Base-by-base conservation (phyloP, 495 filamentous ascomycete species). In the Umbilicaria muhlenbergii region DNA sequence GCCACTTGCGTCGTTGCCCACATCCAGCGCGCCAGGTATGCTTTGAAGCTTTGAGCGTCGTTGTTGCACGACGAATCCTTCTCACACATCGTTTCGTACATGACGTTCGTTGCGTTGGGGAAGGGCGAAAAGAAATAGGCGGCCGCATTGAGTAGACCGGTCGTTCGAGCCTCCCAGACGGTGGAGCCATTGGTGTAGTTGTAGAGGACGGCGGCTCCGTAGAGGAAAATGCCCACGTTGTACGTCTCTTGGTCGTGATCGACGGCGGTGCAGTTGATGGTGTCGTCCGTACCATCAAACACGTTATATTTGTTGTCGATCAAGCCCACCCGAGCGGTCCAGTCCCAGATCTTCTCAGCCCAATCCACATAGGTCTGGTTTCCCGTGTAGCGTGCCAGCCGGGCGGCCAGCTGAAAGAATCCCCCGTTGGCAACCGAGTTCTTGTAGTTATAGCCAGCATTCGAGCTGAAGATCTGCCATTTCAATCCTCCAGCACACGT, bases 381-480 rank as follows among this genome's bases (percentile, higher is more conserved):
- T 18, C 69, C 72, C 0, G 81, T 84, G 39, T 78, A 79, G 13
- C 71, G 70, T 13, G 74, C 77, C 12, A 86, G 67, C 10, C 81
- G 75, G 6, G 80, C 80, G 7, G 74, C 67, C 15, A 86, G 59
- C 49, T 82, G 76, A 55, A 86, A 83, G 45, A 83, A 58, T 11
- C 69, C 76, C 32, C 77, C 80, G 58, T 84, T 84, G 50, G 71
- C 71, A 50, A 83, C 75, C 15, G 71, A 61, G 59, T 84, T 84
- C 52, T 82, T 83, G 70, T 83, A 80, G 45, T 64, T 64, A 36
- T 69, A 74, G 3, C 73, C 73, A 16, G 51, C 57, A 48, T 74
- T 67, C 44, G 60, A 65, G 14, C 62, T 54, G 52, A 61, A 74
- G 38, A 75, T 69, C 50, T 77, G 73, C 73, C 73, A 77, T 18